Percentiles rank a stretch among this genome's conserved stretches.
Evolutionary conservation across 345 rosid species (phyloP).

Genomic region (Eucalyptus erythrocorys): DNA sequence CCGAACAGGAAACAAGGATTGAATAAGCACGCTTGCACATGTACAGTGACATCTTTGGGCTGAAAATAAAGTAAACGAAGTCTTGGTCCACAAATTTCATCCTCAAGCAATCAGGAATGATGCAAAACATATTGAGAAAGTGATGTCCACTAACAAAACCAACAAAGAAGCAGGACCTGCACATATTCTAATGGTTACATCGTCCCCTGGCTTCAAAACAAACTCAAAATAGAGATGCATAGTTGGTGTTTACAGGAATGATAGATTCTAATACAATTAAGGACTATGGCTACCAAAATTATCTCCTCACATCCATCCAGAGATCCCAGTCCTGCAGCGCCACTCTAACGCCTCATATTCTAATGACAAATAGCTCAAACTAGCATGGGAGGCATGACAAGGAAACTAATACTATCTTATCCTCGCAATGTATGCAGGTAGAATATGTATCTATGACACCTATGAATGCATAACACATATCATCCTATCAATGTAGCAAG

Average conservation of each 20-base stretch:
- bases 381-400: neutral
- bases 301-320: neutral
- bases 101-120: neutral
- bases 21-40: neutral
- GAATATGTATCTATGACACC: neutral
- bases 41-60: neutral
- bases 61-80: neutral
- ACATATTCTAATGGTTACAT: neutral
- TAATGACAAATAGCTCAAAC: neutral
- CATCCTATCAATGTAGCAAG: neutral
- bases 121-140: neutral
- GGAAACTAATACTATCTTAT: neutral
- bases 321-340: neutral
- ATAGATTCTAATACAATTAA: neutral
- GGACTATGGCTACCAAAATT: neutral
- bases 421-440: neutral
- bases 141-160: neutral
- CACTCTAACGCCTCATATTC: neutral
- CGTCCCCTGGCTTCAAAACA: neutral
- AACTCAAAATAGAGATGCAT: neutral
- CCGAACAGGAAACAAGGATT: neutral
- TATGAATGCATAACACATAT: neutral
- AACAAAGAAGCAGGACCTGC: neutral
- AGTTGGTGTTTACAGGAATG: neutral
- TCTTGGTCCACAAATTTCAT: neutral